Evolutionary conservation across 345 rosid species (phyloP), one percentile per base, ranked within the genome.

Genomic region (Garcia nutans): DNA sequence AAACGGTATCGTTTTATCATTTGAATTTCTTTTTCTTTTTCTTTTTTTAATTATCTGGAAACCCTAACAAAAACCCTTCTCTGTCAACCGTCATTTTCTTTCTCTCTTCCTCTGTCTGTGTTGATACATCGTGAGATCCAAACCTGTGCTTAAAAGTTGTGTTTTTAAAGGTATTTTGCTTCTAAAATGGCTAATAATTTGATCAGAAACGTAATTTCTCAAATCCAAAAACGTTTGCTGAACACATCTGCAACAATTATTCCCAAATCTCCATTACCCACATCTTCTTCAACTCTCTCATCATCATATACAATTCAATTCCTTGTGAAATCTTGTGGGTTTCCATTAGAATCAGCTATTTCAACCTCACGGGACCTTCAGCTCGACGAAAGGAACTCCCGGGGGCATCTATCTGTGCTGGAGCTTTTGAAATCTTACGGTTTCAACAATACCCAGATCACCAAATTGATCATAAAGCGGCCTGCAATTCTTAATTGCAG

Each of bases 311-410:
- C 77, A 7, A 71, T 19, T 24, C 65, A 72, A 12, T 78, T 26
- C 70, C 76, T 75, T 0, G 52, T 75, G 28, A 76, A 68, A 6
- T 78, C 81, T 54, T 79, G 75, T 20, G 84, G 79, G 52, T 76
- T 78, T 73, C 64, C 82, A 24, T 45, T 71, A 1, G n/a, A 72
- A 57, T 70, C 78, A 22, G 78, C 86, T 12, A n/a, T 76, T 70
- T 60, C 74, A 5, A 67, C 50, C 54, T 78, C 86, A 26, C 42
- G 11, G 3, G 60, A 70, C 28, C 59, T 65, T 72, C 78, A 65
- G 5, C 73, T 73, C n/a, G 28, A 69, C 19, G 71, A 59, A 58
- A 65, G 49, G 0, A 59, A 54, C 15, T 65, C 11, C 49, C 71
- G 56, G 47, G 65, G 58, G 23, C 2, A 37, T 20, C 44, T 73